These are phyloP conservation scores for Cryphonectria carpinicola DNA, from an alignment of 2,329 filamentous ascomycete species.

Conservation along the genomic window DNA sequence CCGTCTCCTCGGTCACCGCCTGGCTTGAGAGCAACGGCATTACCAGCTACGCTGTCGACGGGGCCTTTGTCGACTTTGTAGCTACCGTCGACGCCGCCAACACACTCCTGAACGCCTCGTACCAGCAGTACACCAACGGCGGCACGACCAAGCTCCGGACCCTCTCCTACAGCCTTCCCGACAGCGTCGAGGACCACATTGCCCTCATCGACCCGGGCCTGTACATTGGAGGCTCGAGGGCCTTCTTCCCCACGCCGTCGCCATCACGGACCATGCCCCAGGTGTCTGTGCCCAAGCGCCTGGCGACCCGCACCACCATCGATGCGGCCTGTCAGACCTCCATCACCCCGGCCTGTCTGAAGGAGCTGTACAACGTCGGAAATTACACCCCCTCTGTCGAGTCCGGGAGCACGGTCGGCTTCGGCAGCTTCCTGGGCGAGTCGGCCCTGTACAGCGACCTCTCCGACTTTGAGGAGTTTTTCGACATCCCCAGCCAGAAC, in stretches of 20 bases:
- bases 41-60: conserved; percentile 38
- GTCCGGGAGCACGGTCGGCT: conserved; percentile 56
- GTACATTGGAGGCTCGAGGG: conserved; percentile 29
- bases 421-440: conserved; percentile 57
- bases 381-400: conserved; percentile 41
- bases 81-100: conserved; percentile 37
- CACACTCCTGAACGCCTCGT: conserved; percentile 35
- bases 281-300: conserved; percentile 11
- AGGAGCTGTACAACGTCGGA: conserved; percentile 51
- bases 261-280: conserved; percentile 11
- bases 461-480: conserved; percentile 27
- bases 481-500: conserved; percentile 36
- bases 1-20: conserved; percentile 28
- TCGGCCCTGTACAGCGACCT: conserved; percentile 56
- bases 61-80: conserved; percentile 46
- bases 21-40: conserved; percentile 29
- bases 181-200: conserved; percentile 18
- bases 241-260: conserved; percentile 6
- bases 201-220: conserved; percentile 23
- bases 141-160: conserved; percentile 28
- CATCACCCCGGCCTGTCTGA: conserved; percentile 49
- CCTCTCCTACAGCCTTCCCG: conserved; percentile 23
- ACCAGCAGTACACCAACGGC: conserved; percentile 38
- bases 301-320: conserved; percentile 20
- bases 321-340: conserved; percentile 35